Base-by-base conservation (phyloP, 2,329 filamentous ascomycete species). In the Microdochium bolleyi region DNA sequence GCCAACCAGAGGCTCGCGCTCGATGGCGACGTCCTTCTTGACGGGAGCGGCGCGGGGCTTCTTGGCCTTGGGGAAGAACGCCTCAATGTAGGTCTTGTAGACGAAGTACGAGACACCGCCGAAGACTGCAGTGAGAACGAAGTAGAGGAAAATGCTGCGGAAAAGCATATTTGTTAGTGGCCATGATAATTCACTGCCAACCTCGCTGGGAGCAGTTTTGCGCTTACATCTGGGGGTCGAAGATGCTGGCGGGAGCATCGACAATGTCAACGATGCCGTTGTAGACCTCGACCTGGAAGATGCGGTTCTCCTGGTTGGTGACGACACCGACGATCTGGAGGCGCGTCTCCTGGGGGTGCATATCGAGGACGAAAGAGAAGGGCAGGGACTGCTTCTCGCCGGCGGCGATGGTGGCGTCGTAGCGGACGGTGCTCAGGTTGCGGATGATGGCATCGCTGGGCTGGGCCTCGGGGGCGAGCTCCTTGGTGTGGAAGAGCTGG, bases 61-160 rank as follows among this genome's bases (percentile, higher is more conserved):
- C 65, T 78, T 80, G 60, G 87, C 85, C 78, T 96, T 90, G 49
- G 94, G 92, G 79, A 97, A 96, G 67, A 99, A 88, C 14, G 91
- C 86, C 64, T 91, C 89, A 73, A 99, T 88, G 91, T 92, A 97
- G 65, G 92, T 95, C 77, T 87, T 94, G 83, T 99, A 99, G 75
- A 96, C 90, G 73, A 96, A 96, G 83, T 92, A 96, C 68, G 87
- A 82, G 52, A 86, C 90, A 57, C 88, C 91, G 59, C 74, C 83
- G 68, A 95, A 95, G 57, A 79, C 82, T 56, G 80, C 85, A 52
- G 86, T 77, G 62, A 99, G 87, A 77, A 97, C 85, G 68, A 96
- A 79, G 78, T 97, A 97, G 57, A 99, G 84, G 84, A 99, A 99
- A 75, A 97, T 90, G 68, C 94, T 97, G 52, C 14, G 16, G 14